These are phyloP conservation scores for Dictyophora rubrovolvata DNA, from an alignment of 768 basidiomycete species.

Conservation along the genomic window DNA sequence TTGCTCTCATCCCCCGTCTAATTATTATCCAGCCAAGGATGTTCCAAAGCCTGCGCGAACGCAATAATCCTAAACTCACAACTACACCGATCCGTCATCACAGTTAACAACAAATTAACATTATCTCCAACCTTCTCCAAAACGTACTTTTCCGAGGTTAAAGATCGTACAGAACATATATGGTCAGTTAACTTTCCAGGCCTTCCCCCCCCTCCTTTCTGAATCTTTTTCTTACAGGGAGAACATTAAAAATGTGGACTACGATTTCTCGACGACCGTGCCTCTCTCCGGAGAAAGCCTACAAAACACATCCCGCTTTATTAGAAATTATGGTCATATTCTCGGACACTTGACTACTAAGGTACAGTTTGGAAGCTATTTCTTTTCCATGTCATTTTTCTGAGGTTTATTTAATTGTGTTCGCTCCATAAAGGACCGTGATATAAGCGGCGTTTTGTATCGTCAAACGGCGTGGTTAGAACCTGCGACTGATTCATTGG, in stretches of 20 bases:
- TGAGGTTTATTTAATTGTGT: too few species aligned
- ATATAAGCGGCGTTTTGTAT: too few species aligned
- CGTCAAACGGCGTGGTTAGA: too few species aligned
- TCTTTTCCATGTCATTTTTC: too few species aligned
- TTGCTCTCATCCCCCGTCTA: background rate
- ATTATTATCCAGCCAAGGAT: conserved; percentile 1
- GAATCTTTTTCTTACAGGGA: conserved; percentile 9
- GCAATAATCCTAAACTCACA: background rate
- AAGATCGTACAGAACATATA: background rate
- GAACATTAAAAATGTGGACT: conserved; percentile 7
- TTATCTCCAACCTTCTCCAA: background rate
- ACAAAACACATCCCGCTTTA: background rate
- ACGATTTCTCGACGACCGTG: conserved; percentile 8
- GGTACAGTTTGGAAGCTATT: too few species aligned
- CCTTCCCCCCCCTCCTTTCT: conserved; percentile 9
- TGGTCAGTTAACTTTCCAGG: background rate
- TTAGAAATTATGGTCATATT: too few species aligned
- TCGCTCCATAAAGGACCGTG: too few species aligned
- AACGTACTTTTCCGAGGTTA: background rate
- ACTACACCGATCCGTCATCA: background rate
- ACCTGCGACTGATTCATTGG: too few species aligned
- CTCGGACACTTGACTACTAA: too few species aligned
- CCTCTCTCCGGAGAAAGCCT: conserved; percentile 12
- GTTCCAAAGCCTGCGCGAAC: conserved; percentile 1
- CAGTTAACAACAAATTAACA: background rate